Conservation (phyloP, 371 early-diverging fungal species). For the Parasitella parasitica region DNA sequence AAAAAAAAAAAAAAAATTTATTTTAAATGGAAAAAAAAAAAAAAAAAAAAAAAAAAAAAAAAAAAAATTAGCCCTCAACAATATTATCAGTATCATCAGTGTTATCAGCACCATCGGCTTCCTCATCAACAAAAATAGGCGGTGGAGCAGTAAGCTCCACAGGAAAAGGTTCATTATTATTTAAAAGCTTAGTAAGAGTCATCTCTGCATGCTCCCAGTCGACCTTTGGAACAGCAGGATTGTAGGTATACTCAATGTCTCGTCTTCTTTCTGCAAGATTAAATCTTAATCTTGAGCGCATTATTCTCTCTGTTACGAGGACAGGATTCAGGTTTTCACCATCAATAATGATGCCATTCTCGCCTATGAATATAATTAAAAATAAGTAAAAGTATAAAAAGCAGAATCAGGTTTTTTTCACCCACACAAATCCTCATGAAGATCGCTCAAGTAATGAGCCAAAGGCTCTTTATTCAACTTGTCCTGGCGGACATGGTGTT, state of each 20-base stretch:
- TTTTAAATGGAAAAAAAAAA: background rate
- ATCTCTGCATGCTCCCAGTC: background rate
- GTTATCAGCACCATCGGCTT: no score
- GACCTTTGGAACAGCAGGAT: background rate
- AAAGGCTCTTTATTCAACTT: background rate
- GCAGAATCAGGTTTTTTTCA: background rate
- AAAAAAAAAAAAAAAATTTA: no score
- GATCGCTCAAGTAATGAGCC: background rate
- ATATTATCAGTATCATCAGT: no score
- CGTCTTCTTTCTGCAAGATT: background rate
- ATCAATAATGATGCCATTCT: background rate
- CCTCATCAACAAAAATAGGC: background rate
- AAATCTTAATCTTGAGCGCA: background rate
- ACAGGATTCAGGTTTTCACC: background rate
- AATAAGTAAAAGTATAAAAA: background rate
- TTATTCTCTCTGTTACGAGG: background rate
- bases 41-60: background rate
- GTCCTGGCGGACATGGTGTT: background rate
- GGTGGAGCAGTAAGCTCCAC: background rate
- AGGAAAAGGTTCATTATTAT: background rate
- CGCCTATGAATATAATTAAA: background rate
- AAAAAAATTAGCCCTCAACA: background rate
- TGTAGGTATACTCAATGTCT: background rate
- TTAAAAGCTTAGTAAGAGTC: background rate
- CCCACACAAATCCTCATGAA: background rate